Base-by-base conservation (phyloP, 495 filamentous ascomycete genomes). In the Cryomyces minteri region DNA sequence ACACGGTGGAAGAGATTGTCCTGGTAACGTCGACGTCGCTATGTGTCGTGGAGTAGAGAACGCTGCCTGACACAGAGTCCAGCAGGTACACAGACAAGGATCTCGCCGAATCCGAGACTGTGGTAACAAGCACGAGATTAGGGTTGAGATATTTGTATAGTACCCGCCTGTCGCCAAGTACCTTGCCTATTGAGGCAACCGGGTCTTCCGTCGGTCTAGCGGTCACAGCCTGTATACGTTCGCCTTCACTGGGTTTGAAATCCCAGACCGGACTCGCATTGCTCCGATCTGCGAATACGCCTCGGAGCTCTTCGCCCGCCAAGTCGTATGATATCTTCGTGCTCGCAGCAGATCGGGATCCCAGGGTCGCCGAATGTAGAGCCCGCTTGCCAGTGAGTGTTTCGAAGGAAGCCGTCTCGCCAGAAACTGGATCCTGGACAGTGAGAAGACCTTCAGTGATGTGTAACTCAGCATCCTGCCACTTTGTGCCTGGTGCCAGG, bases 91-190 rank as follows among this genome's bases (percentile, higher is more conserved):
- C 70, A 1, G 74, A 74, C 6, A 80, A 77, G 0, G 62, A 67
- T 5, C 61, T 67, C 1, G 68, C 60, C 25, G 63, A 61, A 32
- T 77, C 70, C 44, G 79, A 65, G 12, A 77, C 66, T 6, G 85
- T 73, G 0, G 84, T 83, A 43, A 94, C 67, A 0, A 94, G 73
- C 5, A 87, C 66, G 5, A 88, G 67, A 61, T 96, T 95, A 1
- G 83, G 79, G 62, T 87, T 90, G 28, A 99, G 66, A 59, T 95
- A 95, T 65, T 99, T 99, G 73, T 96, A 99, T 48, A 93, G 70
- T 37, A 99, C 90, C 1, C 78, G 80, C 14, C 90, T 79, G 54
- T 96, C 79, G 43, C 85, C 87, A 32, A 96, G 74, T 14, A 94
- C 90, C 48, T 84, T 81, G 40, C 92, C 90, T 46, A 99, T 94